These are phyloP conservation scores for Trametes gibbosa DNA, from an alignment of 768 basidiomycete species.

Conservation along the genomic window DNA sequence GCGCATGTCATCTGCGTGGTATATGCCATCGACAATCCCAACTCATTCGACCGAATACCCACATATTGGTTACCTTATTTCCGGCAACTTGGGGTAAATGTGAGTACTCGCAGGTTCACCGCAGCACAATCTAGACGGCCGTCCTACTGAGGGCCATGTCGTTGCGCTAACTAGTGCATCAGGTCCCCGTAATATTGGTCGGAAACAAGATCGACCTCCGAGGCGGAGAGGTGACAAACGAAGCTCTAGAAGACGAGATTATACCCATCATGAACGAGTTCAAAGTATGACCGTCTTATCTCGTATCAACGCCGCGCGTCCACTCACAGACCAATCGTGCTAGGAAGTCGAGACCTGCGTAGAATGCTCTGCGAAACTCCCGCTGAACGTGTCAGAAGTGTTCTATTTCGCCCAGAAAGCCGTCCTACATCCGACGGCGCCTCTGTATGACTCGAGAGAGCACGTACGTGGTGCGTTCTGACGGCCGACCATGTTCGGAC, in stretches of 20 bases:
- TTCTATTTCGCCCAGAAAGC: constrained; percentile 99
- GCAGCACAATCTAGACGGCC: no score
- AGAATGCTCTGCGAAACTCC: constrained; percentile 90
- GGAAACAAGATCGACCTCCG: constrained; percentile 98
- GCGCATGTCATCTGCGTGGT: constrained; percentile 99
- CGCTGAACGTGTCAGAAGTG: constrained; percentile 92
- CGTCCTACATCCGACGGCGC: constrained; percentile 94
- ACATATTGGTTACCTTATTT: constrained; percentile 97
- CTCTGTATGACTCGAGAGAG: constrained; percentile 93
- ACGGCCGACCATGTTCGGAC: neutral
- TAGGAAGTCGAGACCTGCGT: constrained; percentile 99
- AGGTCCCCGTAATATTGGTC: constrained; percentile 96
- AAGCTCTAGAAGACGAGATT: constrained; percentile 92
- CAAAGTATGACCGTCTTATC: constrained; percentile 57
- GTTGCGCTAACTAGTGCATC: neutral
- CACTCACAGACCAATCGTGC: neutral
- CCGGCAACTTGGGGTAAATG: constrained; percentile 93
- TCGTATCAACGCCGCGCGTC: neutral
- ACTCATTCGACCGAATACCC: constrained; percentile 97
- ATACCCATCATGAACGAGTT: constrained; percentile 98
- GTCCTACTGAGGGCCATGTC: neutral
- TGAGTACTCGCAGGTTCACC: constrained; percentile 35
- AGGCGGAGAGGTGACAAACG: constrained; percentile 90
- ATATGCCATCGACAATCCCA: constrained; percentile 94
- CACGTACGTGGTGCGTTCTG: constrained; percentile 54